A percentile compares a stretch with the other conserved stretches of the same genome.
Conservation (phyloP, 148 eudicot genomes). For the Cornus kousa region DNA sequence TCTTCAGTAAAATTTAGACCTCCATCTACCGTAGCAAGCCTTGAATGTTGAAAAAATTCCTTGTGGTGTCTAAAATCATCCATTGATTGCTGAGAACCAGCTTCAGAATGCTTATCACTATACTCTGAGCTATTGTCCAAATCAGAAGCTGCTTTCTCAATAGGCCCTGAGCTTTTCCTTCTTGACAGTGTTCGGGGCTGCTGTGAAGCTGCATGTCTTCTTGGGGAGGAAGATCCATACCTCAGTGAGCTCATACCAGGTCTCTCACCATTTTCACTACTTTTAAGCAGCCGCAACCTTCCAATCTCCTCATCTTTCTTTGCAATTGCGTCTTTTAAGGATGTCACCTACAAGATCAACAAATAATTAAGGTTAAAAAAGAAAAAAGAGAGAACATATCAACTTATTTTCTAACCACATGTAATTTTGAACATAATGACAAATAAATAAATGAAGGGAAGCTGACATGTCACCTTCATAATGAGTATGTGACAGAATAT, state of each 20-base stretch:
- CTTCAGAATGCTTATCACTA: conserved; percentile 74
- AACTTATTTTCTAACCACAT: not conserved
- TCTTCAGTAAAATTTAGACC: conserved; percentile 41
- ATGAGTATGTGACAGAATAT: not conserved
- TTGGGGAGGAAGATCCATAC: conserved; percentile 45
- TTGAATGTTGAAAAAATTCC: conserved; percentile 43
- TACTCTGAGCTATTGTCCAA: conserved; percentile 66
- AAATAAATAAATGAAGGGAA: not conserved
- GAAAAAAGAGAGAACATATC: not conserved
- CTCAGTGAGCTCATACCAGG: conserved; percentile 33
- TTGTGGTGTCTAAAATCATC: conserved; percentile 57
- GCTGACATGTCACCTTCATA: not conserved
- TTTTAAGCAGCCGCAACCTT: conserved; percentile 40
- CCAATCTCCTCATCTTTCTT: conserved; percentile 70
- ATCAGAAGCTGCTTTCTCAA: conserved; percentile 55
- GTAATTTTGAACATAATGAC: not conserved
- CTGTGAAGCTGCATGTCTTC: conserved; percentile 47
- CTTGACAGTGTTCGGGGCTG: conserved; percentile 27
- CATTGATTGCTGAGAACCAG: conserved; percentile 65
- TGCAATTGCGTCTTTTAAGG: conserved; percentile 53
- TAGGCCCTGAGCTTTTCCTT: conserved; percentile 26
- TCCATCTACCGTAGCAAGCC: conserved; percentile 37
- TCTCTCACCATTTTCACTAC: conserved; percentile 34
- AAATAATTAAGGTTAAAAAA: not conserved
- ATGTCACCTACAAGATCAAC: conserved; percentile 43